A percentile compares a stretch with the other conserved stretches of the same genome.
Conservation (phyloP, 2,329 filamentous ascomycete species). For the Aspergillus versicolor region DNA sequence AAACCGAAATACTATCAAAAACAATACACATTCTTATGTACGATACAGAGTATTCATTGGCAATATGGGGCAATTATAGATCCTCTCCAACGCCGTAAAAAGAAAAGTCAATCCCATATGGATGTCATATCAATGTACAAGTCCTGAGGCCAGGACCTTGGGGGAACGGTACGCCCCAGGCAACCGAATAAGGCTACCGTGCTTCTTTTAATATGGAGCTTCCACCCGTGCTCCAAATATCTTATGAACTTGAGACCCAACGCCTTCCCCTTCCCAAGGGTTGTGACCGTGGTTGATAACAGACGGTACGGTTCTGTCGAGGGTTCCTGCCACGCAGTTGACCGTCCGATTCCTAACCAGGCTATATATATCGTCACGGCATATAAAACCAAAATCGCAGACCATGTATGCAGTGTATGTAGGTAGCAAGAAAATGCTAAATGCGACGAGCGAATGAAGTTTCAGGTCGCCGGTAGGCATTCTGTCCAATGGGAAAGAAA, state of each 20-base stretch:
- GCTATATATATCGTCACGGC: slow-evolving; percentile 26
- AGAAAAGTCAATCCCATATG: slow-evolving; percentile 18
- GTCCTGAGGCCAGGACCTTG: slow-evolving; percentile 18
- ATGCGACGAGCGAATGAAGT: slow-evolving; percentile 4
- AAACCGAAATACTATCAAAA: neutral
- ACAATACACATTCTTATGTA: neutral
- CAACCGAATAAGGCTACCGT: slow-evolving; percentile 1
- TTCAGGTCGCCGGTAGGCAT: neutral
- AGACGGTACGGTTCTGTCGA: neutral
- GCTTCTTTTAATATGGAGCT: neutral
- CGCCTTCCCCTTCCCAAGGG: slow-evolving; percentile 11
- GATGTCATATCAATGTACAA: slow-evolving; percentile 26
- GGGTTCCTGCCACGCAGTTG: neutral
- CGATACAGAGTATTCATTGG: neutral
- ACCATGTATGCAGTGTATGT: slow-evolving; percentile 15
- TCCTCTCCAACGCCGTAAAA: slow-evolving; percentile 7
- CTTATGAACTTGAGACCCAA: slow-evolving; percentile 8
- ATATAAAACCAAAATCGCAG: slow-evolving; percentile 21
- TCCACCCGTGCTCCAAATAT: neutral
- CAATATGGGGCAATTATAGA: neutral
- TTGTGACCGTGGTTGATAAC: neutral
- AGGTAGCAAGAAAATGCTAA: neutral
- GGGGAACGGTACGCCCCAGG: slow-evolving; percentile 10
- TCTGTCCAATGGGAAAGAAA: neutral
- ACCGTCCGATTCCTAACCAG: slow-evolving; percentile 12